Evolutionary conservation across 345 rosid genomes (phyloP), one percentile per base, ranked within the genome.

Genomic region (Camelina sativa): DNA sequence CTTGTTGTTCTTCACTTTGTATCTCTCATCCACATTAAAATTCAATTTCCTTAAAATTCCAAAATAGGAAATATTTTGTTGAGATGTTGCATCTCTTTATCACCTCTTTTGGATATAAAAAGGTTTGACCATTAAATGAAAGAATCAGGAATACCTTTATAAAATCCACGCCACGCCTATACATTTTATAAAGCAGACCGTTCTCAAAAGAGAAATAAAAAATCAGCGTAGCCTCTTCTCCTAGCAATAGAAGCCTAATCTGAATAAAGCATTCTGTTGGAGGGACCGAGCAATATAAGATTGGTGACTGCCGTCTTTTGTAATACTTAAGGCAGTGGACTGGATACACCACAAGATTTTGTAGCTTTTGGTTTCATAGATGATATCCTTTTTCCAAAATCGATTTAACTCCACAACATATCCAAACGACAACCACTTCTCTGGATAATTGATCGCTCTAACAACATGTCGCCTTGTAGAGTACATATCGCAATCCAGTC

Each of bases 51-150:
- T 56, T 50, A 17, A 8, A 41, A 7, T 13, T 57, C 65, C 32
- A 57, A 57, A 69, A 43, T 17, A 43, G 73, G 73, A 56, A 51
- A 19, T 8, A 4, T 38, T 40, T 16, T 50, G 54, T 3, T 50
- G 55, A 19, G 1, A 19, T 19, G 12, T 51, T 51, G 55, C 55
- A 51, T 51, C 28, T 19, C 20, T 51, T 4, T 19, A 51, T 51
- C 25, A 19, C 7, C 25, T 51, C 55, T 51, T 19, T 19, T 9
- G 25, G 55, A 11, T 51, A 19, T 19, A 19, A 51, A 50, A 51
- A 19, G 55, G 25, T 51, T 19, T 51, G 55, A 51, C 28, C 28
- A 19, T 19, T 9, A 50, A 17, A 50, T 17, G 11, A 17, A 19
- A 8, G 25, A 50, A 50, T 50, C 54, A 50, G 28, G 23, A 50